Percentiles rank a stretch among this genome's conserved stretches.
phyloP scores from a whole-genome alignment of 768 basidiomycete genomes.

The Pleurotus pulmonarius region DNA sequence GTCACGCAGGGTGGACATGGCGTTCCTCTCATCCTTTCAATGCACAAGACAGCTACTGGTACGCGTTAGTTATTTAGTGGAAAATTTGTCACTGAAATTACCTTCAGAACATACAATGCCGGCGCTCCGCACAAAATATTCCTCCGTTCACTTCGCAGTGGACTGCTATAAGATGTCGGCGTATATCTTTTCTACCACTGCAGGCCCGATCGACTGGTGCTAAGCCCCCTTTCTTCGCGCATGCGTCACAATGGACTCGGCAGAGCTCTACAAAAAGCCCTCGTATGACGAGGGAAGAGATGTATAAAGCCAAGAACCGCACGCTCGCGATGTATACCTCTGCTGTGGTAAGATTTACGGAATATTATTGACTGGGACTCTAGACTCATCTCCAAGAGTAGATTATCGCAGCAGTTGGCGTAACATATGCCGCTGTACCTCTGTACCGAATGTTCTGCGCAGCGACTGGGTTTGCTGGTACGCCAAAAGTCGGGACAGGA shows the following conservation, averaged over 20 bases:
- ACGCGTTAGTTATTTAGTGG: background rate
- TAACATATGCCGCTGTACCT: constrained; percentile 96
- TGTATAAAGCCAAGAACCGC: constrained; percentile 60
- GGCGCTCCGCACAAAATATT: background rate
- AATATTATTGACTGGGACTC: background rate
- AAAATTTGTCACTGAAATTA: too few species aligned
- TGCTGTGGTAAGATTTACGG: constrained; percentile 58
- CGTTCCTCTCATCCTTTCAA: background rate
- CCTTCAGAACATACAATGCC: too few species aligned
- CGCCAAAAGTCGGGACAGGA: constrained; percentile 85
- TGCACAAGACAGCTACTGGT: background rate
- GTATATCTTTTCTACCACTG: background rate
- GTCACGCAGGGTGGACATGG: background rate
- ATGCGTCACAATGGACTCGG: background rate
- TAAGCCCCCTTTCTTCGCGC: background rate
- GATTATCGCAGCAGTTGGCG: constrained; percentile 77
- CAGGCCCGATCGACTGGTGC: too few species aligned
- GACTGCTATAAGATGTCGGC: background rate
- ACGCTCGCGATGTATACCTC: constrained; percentile 81
- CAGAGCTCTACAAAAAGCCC: background rate
- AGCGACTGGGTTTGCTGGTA: constrained; percentile 95
- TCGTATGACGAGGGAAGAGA: constrained; percentile 25
- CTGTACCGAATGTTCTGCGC: constrained; percentile 98
- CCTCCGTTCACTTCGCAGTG: background rate
- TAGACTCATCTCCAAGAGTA: constrained; percentile 21